These are phyloP conservation scores for Eragrostis curvula DNA, from an alignment of 176 grass and related monocot species.

Conservation along the genomic window DNA sequence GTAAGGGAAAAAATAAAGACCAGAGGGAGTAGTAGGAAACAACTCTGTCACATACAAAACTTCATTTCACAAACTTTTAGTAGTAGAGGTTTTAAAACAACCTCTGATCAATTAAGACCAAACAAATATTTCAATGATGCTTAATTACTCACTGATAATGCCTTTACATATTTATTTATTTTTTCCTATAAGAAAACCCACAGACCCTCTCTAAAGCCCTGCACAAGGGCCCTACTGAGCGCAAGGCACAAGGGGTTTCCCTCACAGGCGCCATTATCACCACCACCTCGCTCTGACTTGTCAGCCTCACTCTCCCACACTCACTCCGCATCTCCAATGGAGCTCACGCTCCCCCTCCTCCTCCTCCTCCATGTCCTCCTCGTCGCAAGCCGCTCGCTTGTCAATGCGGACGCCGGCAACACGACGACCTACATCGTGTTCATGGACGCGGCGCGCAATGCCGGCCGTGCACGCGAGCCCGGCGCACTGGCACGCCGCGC, in stretches of 20 bases:
- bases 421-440: conserved; percentile 87
- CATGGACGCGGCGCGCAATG: conserved; percentile 68
- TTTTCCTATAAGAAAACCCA: background rate
- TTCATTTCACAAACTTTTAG: no score
- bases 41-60: no score
- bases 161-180: no score
- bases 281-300: conserved; percentile 22
- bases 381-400: conserved; percentile 25
- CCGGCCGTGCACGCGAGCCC: conserved; percentile 59
- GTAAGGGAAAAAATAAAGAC: no score
- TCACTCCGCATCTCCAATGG: conserved; percentile 43
- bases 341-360: conserved; percentile 21
- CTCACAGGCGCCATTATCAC: conserved; percentile 44
- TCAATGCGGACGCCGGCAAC: background rate
- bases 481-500: conserved; percentile 71
- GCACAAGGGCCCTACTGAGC: conserved; percentile 16
- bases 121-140: conserved; percentile 5
- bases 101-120: background rate
- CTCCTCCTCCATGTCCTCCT: conserved; percentile 35
- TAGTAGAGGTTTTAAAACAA: background rate
- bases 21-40: no score
- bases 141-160: conserved; percentile 12
- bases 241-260: background rate
- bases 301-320: background rate
- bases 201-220: conserved; percentile 36